These are phyloP conservation scores for Neoboletus magnificus DNA, from an alignment of 768 basidiomycete species.

Conservation along the genomic window DNA sequence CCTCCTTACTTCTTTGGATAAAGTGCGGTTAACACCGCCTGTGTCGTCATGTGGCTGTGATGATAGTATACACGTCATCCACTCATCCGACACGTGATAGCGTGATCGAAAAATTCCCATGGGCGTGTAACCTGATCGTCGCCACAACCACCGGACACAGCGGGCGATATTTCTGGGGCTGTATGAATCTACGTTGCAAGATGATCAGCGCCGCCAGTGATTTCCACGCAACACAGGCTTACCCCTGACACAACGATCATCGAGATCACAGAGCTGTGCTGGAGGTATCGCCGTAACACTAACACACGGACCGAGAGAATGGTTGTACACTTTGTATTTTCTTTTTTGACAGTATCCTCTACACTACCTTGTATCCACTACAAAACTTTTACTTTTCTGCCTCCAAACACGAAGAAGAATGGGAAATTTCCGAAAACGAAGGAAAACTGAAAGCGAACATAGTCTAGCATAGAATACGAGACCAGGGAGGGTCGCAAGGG, in stretches of 20 bases:
- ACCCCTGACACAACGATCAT: not conserved
- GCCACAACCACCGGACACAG: not conserved
- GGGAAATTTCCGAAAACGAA: not conserved
- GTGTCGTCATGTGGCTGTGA: constrained; percentile 17
- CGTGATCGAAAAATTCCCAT: not conserved
- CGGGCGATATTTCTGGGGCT: not conserved
- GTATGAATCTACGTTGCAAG: not conserved
- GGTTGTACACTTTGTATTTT: not conserved
- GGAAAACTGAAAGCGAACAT: not conserved
- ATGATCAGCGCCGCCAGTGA: not conserved
- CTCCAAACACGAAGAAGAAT: not conserved
- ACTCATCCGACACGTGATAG: constrained; percentile 7
- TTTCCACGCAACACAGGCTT: not conserved
- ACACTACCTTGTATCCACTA: constrained; percentile 2
- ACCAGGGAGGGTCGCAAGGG: not conserved
- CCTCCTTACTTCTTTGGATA: constrained; percentile 2
- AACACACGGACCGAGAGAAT: not conserved
- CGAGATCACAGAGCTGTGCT: constrained; percentile 4
- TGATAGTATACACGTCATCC: not conserved
- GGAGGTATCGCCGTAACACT: not conserved
- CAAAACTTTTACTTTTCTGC: not conserved
- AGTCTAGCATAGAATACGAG: not conserved
- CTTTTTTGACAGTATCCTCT: constrained; percentile 8
- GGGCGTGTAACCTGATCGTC: no score
- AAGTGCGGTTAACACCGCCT: not conserved